phyloP scores from a whole-genome alignment of 164 flowering plant species.

The Macadamia integrifolia region DNA sequence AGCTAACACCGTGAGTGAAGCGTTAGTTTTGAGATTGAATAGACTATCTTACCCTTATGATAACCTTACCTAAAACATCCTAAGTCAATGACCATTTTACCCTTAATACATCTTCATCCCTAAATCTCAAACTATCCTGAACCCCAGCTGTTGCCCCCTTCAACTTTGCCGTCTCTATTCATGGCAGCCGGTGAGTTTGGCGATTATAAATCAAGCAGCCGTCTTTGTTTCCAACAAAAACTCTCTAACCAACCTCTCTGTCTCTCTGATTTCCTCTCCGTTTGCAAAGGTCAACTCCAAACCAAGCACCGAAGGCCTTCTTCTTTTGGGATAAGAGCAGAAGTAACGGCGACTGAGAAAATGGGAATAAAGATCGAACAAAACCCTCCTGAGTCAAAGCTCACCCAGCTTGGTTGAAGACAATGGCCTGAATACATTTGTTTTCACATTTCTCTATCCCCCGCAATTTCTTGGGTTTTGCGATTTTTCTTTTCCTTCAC shows the following conservation, averaged over 20 bases:
- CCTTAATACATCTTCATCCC: too few species aligned
- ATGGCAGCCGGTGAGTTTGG: not conserved
- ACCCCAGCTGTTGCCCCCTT: too few species aligned
- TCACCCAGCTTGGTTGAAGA: constrained; percentile 54
- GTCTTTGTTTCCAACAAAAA: not conserved
- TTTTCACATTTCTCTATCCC: not conserved
- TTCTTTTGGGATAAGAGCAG: constrained; percentile 21
- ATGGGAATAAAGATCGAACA: constrained; percentile 54
- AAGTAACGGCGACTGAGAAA: constrained; percentile 55
- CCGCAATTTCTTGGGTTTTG: not conserved
- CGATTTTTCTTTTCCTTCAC: not conserved
- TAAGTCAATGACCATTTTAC: too few species aligned
- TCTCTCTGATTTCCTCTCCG: not conserved
- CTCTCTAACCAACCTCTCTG: not conserved
- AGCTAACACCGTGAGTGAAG: not conserved
- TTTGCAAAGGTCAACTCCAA: not conserved
- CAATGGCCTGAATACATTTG: constrained; percentile 63
- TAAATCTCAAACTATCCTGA: too few species aligned
- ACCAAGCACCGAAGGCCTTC: not conserved
- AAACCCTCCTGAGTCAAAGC: constrained; percentile 72
- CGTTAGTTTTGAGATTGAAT: not conserved
- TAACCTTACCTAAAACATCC: too few species aligned
- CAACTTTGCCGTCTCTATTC: too few species aligned
- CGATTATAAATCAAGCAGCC: not conserved
- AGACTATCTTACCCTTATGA: too few species aligned